Base-by-base conservation (phyloP, 1,139 yeast species). In the Saccharomyces hybrid region DNA sequence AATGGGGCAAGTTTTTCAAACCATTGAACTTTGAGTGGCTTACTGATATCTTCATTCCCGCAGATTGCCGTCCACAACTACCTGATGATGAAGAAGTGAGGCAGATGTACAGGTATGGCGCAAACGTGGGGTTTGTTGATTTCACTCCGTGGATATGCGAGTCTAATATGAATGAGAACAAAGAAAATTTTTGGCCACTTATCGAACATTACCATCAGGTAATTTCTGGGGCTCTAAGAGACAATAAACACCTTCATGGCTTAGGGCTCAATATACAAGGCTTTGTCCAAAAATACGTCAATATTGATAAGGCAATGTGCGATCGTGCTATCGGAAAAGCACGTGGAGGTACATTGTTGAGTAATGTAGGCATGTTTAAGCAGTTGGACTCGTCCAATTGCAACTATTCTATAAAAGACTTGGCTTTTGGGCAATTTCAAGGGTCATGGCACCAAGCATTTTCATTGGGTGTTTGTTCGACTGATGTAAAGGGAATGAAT, bases 401-500 rank as follows among this genome's bases (percentile, higher is more conserved):
- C 47, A 47, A 52, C 13, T 56, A 55, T 32, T 28, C 52, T 6
- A 46, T 49, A 9, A 49, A 50, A 9, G 53, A 51, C 5, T 48
- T 49, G 50, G 42, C 53, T 5, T 53, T 47, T 46, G 42, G 42
- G 4, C 42, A 38, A 16, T 38, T 38, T 38, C 42, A 38, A 16
- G 42, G 42, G 13, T 38, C 42, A 5, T 38, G 42, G 42, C 42
- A 38, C 6, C 42, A 38, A 38, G 44, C 55, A 4, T 55, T 53
- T 41, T 47, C 41, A 9, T 38, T 55, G 30, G 52, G 48, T 48
- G 28, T 50, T 27, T 54, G 52, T 41, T 52, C 57, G 16, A 55
- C 57, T 13, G 53, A 55, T 50, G 50, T 53, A 13, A 50, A 50
- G n/a, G 57, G 57, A 5, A 52, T 55, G 49, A 50, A 52, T 32